phyloP scores from a whole-genome alignment of 2,329 filamentous ascomycete species.

The Sporothrix phasma region DNA sequence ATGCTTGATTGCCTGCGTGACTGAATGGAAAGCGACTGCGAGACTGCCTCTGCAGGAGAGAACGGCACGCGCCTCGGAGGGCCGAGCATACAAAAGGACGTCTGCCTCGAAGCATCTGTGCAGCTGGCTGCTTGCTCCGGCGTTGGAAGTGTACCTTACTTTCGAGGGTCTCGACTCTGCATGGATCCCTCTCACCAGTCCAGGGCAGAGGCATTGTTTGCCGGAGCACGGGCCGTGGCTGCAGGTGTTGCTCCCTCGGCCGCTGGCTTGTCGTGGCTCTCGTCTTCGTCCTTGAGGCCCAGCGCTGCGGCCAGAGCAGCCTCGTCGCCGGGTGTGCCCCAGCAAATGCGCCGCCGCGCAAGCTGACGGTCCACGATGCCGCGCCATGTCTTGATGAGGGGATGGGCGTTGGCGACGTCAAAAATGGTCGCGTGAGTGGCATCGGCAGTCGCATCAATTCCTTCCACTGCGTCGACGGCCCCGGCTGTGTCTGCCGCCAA shows the following conservation, averaged over 20 bases:
- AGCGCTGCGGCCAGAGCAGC: slow-evolving; percentile 11
- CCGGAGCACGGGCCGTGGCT: neutral
- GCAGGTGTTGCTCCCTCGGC: neutral
- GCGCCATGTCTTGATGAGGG: slow-evolving; percentile 55
- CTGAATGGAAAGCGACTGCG: too few relatives aligned
- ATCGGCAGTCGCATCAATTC: slow-evolving; percentile 23
- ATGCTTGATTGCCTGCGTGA: too few relatives aligned
- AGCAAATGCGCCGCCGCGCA: slow-evolving; percentile 19
- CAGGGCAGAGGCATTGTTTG: slow-evolving; percentile 7
- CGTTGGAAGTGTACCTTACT: neutral
- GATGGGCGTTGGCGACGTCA: slow-evolving; percentile 58
- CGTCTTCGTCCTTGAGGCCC: slow-evolving; percentile 14
- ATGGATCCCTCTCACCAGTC: slow-evolving; percentile 7
- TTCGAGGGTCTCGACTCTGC: neutral
- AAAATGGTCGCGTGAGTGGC: slow-evolving; percentile 40
- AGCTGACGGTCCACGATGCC: slow-evolving; percentile 33
- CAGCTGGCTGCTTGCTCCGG: neutral
- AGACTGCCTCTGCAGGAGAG: neutral
- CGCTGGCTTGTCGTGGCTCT: neutral
- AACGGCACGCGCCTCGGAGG: neutral
- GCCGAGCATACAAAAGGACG: neutral
- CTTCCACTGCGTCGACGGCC: slow-evolving; percentile 22
- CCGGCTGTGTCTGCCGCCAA: slow-evolving; percentile 19
- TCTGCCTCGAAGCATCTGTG: neutral
- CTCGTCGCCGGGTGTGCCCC: slow-evolving; percentile 12